Conservation (phyloP, 2,329 filamentous ascomycete species). For the Aspergillus eucalypticola region DNA sequence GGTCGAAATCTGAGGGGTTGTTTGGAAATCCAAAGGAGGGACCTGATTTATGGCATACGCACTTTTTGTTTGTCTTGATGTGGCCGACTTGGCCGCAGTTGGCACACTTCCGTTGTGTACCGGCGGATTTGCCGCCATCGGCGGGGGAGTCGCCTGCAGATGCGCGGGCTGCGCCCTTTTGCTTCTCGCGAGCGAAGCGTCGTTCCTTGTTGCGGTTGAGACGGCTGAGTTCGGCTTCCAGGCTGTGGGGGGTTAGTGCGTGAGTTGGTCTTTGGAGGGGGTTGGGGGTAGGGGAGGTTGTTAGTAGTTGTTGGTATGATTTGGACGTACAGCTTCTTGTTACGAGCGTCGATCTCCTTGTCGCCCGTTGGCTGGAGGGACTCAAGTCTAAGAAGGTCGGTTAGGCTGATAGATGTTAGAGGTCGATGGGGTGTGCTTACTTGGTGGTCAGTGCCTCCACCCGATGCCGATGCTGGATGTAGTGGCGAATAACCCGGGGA, state of each 20-base stretch:
- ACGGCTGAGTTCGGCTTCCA: constrained; percentile 75
- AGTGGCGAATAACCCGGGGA: constrained; percentile 83
- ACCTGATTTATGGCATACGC: constrained; percentile 27
- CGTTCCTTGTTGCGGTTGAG: constrained; percentile 90
- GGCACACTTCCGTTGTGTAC: constrained; percentile 81
- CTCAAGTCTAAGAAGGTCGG: constrained; percentile 51
- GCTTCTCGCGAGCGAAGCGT: constrained; percentile 84
- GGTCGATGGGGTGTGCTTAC: constrained; percentile 50
- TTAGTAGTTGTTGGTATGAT: neutral
- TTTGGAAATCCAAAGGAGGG: constrained; percentile 3
- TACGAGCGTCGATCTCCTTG: constrained; percentile 63
- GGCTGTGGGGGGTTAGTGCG: constrained; percentile 44
- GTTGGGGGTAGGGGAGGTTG: neutral
- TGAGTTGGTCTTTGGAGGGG: neutral
- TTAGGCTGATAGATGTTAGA: neutral
- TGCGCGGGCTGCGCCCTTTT: constrained; percentile 64
- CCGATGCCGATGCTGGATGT: constrained; percentile 74
- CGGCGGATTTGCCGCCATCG: constrained; percentile 63
- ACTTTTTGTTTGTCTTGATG: constrained; percentile 99
- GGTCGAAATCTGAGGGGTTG: constrained; percentile 5
- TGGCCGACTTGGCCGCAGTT: constrained; percentile 96
- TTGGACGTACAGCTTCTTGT: constrained; percentile 55
- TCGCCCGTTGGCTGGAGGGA: constrained; percentile 66
- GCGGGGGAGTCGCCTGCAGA: constrained; percentile 48
- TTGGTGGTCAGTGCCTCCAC: constrained; percentile 71